phyloP scores from a whole-genome alignment of 495 filamentous ascomycete genomes.

The Entonaema liquescens region DNA sequence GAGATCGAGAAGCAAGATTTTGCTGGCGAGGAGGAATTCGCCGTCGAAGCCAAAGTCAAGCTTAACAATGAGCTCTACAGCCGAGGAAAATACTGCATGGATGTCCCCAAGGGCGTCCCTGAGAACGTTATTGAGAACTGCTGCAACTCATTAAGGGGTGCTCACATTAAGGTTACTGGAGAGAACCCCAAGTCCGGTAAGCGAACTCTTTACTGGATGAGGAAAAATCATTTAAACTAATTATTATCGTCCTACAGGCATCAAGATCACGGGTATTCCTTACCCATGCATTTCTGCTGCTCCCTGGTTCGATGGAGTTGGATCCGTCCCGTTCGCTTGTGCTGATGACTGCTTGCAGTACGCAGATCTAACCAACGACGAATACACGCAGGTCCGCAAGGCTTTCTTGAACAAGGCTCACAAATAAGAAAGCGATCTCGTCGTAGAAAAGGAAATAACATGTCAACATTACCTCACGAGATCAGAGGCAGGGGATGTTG shows the following conservation, averaged over 20 bases:
- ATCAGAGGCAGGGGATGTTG: not conserved
- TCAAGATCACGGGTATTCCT: slow-evolving; percentile 10
- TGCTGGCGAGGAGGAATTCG: not conserved
- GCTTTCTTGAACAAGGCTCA: not conserved
- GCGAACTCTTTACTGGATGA: not conserved
- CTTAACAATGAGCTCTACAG: not conserved
- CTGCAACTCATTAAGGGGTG: slow-evolving; percentile 5
- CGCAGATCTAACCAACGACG: not conserved
- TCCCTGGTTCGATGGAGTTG: slow-evolving; percentile 17
- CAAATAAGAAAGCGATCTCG: not conserved
- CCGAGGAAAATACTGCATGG: slow-evolving; percentile 4
- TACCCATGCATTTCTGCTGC: slow-evolving; percentile 11
- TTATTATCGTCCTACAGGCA: not conserved
- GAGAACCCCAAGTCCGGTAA: not conserved
- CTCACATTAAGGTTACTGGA: slow-evolving; percentile 5
- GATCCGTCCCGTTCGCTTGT: slow-evolving; percentile 11
- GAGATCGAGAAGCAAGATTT: not conserved
- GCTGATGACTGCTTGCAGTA: slow-evolving; percentile 6
- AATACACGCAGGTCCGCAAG: not conserved
- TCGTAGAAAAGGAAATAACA: not conserved
- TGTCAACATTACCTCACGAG: too few relatives aligned
- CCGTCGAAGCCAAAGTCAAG: not conserved
- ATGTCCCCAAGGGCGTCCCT: not conserved
- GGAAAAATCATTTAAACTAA: not conserved
- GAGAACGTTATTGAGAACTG: slow-evolving; percentile 13